Evolutionary conservation across 2,329 filamentous ascomycete genomes (phyloP), one percentile per base, ranked within the genome.

Genomic region (Colletotrichum phormii): DNA sequence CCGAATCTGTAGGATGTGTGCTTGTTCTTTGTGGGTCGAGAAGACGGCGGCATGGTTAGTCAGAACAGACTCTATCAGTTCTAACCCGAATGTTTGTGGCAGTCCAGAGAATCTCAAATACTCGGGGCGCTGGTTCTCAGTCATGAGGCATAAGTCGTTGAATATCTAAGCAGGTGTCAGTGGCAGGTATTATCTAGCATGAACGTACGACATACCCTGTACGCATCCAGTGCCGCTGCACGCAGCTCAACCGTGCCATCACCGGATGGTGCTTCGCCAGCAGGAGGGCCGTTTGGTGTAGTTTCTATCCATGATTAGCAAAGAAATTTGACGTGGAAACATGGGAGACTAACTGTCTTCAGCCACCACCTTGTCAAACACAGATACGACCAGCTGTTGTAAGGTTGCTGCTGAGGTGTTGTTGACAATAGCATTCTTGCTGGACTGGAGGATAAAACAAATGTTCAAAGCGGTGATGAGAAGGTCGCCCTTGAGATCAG

Each of bases 341-440:
- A 11, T 13, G 4, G 6, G 13, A 61, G 13, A 87, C 90, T 81
- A 83, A 93, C 92, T 92, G 80, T 98, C 95, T 85, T 98, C 95
- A 6, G 86, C 85, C 0, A 92, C 89, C 2, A 98, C 95, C 81
- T 97, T 97, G 80, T 98, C 97, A 82, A 98, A 98, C 0, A 98
- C 93, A 0, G 94, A 93, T 37, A 97, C 94, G 8, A 98, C 92
- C 15, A 99, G 89, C 81, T 98, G 97, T 82, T 98, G 96, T 66
- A 99, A 86, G 2, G 97, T 98, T n/a, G 97, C 97, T 31, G 96
- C 95, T 11, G 97, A 97, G 1, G 97, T 98, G 77, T 97, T 97
- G 80, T 96, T 97, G 77, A 99, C 95, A 64, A 97, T 95, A 31
- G 92, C 91, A 84, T 95, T 97, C 84, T 98, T 98, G 82, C 94